Percentiles rank a stretch among this genome's conserved stretches.
Evolutionary conservation across 2,329 filamentous ascomycete genomes (phyloP).

Genomic region (Pestalotiopsis sp.): DNA sequence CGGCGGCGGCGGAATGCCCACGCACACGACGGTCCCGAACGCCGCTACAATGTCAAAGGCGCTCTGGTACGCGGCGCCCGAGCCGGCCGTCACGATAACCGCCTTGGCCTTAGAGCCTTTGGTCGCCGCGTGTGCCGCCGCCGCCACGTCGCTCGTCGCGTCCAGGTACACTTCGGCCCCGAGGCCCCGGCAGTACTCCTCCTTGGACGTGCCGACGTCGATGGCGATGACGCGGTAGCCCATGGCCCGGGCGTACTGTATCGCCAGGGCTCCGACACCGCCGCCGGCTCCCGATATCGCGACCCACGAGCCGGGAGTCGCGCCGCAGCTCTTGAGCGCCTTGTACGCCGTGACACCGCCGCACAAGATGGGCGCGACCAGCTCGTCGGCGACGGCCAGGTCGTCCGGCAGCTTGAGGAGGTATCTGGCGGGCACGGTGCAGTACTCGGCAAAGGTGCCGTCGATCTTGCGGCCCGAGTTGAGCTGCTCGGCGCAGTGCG

Average conservation of each 20-base stretch:
- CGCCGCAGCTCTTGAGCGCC: conserved; percentile 34
- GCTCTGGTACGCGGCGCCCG: conserved; percentile 32
- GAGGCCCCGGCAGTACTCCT: conserved; percentile 27
- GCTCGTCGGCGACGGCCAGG: conserved; percentile 33
- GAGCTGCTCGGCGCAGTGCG: conserved; percentile 33
- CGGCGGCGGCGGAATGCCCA: conserved; percentile 35
- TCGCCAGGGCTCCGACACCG: conserved; percentile 39
- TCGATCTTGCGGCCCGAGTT: conserved; percentile 35
- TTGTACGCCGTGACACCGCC: conserved; percentile 46
- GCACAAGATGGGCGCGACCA: conserved; percentile 42
- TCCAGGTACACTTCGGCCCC: conserved; percentile 42
- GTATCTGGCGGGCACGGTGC: conserved; percentile 36
- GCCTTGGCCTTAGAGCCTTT: conserved; percentile 24
- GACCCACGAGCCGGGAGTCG: conserved; percentile 36
- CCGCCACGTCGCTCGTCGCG: conserved; percentile 23
- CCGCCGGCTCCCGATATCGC: conserved; percentile 40
- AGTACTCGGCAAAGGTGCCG: conserved; percentile 42
- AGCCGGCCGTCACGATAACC: conserved; percentile 33
- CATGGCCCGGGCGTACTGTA: conserved; percentile 43
- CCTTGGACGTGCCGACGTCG: conserved; percentile 35
- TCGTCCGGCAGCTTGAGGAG: conserved; percentile 29
- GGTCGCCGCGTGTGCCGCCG: conserved; percentile 26
- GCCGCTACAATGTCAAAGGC: conserved; percentile 35
- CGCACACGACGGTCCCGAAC: conserved; percentile 41
- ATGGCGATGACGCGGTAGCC: conserved; percentile 41